A percentile compares a stretch with the other conserved stretches of the same genome.
Conservation (phyloP, 148 eudicot genomes). For the Amaranthus palmeri region DNA sequence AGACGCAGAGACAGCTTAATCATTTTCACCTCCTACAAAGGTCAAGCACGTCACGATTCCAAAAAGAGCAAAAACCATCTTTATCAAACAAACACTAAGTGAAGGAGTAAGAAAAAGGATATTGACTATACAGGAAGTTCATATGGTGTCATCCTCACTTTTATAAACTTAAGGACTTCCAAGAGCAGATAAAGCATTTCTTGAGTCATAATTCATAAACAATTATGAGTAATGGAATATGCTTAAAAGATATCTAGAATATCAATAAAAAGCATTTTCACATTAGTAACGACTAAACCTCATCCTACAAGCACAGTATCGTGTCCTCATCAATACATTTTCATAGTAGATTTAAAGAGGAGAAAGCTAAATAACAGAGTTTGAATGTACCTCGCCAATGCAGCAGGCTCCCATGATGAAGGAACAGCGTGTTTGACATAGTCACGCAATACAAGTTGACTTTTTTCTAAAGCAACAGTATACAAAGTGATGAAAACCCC, state of each 20-base stretch:
- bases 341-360: background rate
- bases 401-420: constrained; percentile 94
- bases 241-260: too few species aligned
- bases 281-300: background rate
- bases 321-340: background rate
- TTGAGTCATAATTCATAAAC: too few species aligned
- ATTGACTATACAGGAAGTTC: too few species aligned
- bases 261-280: too few species aligned
- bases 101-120: too few species aligned
- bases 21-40: background rate
- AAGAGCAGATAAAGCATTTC: background rate
- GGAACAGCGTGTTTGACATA: constrained; percentile 94
- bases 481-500: constrained; percentile 84
- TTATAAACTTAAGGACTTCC: background rate
- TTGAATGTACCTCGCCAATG: constrained; percentile 67
- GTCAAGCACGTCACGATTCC: background rate
- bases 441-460: constrained; percentile 79
- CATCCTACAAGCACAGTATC: background rate
- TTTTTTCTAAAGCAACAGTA: constrained; percentile 76
- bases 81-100: too few species aligned
- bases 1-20: background rate
- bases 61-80: background rate
- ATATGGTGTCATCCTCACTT: too few species aligned
- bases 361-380: constrained; percentile 1
- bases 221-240: too few species aligned